A percentile compares a stretch with the other conserved stretches of the same genome.
Conservation (phyloP, 306 rosid species). For the Prunus fruticosa region DNA sequence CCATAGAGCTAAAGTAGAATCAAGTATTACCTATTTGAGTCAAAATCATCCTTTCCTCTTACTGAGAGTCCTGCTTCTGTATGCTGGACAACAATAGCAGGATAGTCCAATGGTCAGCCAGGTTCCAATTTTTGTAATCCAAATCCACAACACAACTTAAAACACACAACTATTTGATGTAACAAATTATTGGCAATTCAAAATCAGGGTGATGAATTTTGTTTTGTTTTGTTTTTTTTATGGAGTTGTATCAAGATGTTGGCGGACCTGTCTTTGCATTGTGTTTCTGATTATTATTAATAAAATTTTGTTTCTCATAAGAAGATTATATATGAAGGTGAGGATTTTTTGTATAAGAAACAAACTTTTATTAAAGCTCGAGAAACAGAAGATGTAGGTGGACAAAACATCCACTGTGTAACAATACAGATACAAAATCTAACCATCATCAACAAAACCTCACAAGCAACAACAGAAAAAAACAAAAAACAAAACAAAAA, state of each 20-base stretch:
- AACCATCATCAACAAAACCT: neutral
- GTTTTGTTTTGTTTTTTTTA: neutral
- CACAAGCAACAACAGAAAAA: neutral
- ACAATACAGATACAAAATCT: neutral
- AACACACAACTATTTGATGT: slow-evolving; percentile 4
- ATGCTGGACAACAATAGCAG: slow-evolving; percentile 54
- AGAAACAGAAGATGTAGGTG: neutral
- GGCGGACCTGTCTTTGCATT: neutral
- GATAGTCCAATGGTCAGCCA: slow-evolving; percentile 17
- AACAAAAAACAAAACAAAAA: no score
- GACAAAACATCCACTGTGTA: neutral
- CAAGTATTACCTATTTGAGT: slow-evolving; percentile 63
- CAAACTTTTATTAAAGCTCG: no score
- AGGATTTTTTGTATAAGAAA: neutral
- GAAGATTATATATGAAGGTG: neutral
- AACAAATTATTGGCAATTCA: neutral
- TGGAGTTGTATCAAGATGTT: neutral
- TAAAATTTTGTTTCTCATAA: neutral
- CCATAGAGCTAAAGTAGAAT: neutral
- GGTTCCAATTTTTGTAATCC: slow-evolving; percentile 12
- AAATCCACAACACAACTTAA: slow-evolving; percentile 9
- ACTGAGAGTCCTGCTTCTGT: slow-evolving; percentile 82
- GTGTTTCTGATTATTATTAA: neutral
- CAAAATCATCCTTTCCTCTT: slow-evolving; percentile 65
- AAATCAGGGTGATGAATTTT: slow-evolving; percentile 7